Evolutionary conservation across 352 stramenopile genomes (phyloP).

Genomic region (Globisporangium rhizosaccharum): DNA sequence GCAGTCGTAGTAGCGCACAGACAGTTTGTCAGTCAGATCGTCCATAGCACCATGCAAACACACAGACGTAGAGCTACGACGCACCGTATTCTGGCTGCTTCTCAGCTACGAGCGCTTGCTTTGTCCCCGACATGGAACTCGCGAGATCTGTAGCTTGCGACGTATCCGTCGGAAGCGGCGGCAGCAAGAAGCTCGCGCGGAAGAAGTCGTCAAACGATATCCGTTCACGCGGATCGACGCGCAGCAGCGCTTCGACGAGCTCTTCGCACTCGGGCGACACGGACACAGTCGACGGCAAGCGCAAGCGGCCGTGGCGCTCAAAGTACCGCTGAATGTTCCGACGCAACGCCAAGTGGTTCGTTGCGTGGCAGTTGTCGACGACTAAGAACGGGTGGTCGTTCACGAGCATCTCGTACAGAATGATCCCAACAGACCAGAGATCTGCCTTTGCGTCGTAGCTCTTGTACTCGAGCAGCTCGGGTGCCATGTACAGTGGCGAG

Average conservation of each 20-base stretch:
- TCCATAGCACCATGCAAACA: too few species aligned
- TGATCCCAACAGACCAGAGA: constrained; percentile 77
- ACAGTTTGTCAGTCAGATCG: too few species aligned
- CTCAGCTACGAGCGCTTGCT: constrained; percentile 64
- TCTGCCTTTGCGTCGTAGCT: constrained; percentile 81
- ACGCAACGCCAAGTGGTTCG: constrained; percentile 69
- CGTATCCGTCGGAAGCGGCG: constrained; percentile 28
- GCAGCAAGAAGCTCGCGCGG: constrained; percentile 55
- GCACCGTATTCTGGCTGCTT: constrained; percentile 61
- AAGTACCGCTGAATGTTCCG: constrained; percentile 79
- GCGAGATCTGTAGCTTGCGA: constrained; percentile 23
- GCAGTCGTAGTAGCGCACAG: not conserved
- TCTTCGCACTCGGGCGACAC: constrained; percentile 61
- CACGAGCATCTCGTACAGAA: constrained; percentile 81
- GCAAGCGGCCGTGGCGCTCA: constrained; percentile 47
- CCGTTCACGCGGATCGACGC: constrained; percentile 50
- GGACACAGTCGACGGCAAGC: constrained; percentile 40
- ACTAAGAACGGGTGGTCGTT: constrained; percentile 77
- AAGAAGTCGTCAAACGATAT: constrained; percentile 84
- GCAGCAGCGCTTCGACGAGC: constrained; percentile 52
- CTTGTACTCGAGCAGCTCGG: constrained; percentile 80
- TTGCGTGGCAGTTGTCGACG: constrained; percentile 68
- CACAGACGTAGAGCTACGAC: not conserved
- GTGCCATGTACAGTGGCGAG: constrained; percentile 77
- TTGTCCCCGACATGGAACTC: constrained; percentile 32